Evolutionary conservation across 495 filamentous ascomycete genomes (phyloP).

Genomic region (Penicillium crystallinum): DNA sequence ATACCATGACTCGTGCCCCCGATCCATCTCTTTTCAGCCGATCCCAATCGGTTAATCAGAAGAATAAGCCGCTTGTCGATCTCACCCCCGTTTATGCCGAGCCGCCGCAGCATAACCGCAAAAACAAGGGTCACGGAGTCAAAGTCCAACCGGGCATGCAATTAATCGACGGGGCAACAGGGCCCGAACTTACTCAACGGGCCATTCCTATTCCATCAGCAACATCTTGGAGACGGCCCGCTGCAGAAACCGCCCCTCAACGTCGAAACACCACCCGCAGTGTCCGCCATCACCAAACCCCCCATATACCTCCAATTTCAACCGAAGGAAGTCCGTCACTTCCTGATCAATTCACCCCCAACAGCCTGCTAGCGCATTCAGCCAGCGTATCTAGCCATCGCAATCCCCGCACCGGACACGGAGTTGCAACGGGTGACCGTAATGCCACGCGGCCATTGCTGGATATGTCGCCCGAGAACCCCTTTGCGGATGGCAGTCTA

Average conservation of each 20-base stretch:
- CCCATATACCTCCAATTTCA: conserved; percentile 8
- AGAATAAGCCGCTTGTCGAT: conserved; percentile 65
- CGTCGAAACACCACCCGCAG: conserved; percentile 31
- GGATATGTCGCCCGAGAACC: conserved; percentile 45
- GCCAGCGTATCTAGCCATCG: conserved; percentile 11
- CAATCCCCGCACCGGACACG: conserved; percentile 40
- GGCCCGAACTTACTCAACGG: conserved; percentile 36
- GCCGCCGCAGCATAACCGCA: conserved; percentile 62
- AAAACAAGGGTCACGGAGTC: conserved; percentile 69
- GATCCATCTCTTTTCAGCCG: conserved; percentile 22
- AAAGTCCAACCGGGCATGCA: conserved; percentile 52
- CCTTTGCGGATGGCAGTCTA: conserved; percentile 53
- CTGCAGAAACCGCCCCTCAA: conserved; percentile 15
- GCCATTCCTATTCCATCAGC: conserved; percentile 48
- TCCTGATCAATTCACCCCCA: conserved; percentile 29
- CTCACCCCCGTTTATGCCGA: conserved; percentile 70
- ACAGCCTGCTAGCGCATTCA: conserved; percentile 32
- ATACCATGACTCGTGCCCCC: conserved; percentile 33
- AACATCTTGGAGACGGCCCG: conserved; percentile 47
- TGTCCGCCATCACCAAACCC: conserved; percentile 15
- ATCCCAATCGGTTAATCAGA: conserved; percentile 28
- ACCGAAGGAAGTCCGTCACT: conserved; percentile 20
- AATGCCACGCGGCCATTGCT: conserved; percentile 51
- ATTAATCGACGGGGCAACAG: conserved; percentile 64
- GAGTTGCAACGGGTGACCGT: conserved; percentile 49